These are phyloP conservation scores for Trypanosoma mega DNA, from an alignment of 208 protist species.

Conservation along the genomic window DNA sequence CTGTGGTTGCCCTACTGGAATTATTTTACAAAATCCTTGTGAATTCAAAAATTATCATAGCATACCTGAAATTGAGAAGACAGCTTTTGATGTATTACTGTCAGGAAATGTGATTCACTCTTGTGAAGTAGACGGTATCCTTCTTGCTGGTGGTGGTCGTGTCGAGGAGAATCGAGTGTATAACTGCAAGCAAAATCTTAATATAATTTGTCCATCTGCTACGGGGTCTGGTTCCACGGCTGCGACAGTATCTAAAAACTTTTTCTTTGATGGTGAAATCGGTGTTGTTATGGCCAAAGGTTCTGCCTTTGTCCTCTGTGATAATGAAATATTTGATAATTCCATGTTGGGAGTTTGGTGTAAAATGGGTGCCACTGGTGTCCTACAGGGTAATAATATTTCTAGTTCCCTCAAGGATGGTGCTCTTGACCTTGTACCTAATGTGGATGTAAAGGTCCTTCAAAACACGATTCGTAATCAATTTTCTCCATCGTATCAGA, in stretches of 20 bases:
- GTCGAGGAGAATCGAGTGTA: conserved; percentile 67
- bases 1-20: conserved; percentile 38
- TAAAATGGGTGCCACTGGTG: conserved; percentile 36
- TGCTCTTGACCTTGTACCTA: conserved; percentile 53
- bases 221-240: not conserved
- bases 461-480: conserved; percentile 82
- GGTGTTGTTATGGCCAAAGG: conserved; percentile 55
- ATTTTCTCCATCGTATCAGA: conserved; percentile 85
- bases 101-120: conserved; percentile 56
- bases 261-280: conserved; percentile 62
- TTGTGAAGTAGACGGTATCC: conserved; percentile 55
- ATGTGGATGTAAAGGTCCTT: conserved; percentile 45
- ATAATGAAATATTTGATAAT: conserved; percentile 90
- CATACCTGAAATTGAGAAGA: conserved; percentile 42
- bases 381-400: conserved; percentile 71
- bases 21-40: conserved; percentile 47
- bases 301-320: conserved; percentile 23
- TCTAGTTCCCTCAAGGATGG: conserved; percentile 58
- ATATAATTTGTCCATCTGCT: conserved; percentile 30
- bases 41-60: conserved; percentile 63
- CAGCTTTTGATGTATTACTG: conserved; percentile 36
- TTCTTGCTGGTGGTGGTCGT: conserved; percentile 45
- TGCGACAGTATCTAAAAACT: conserved; percentile 28
- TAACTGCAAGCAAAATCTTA: conserved; percentile 63
- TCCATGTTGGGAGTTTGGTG: conserved; percentile 45